phyloP scores from a whole-genome alignment of 1,284 basidiomycete species.

The Cutaneotrichosporon spelunceum region DNA sequence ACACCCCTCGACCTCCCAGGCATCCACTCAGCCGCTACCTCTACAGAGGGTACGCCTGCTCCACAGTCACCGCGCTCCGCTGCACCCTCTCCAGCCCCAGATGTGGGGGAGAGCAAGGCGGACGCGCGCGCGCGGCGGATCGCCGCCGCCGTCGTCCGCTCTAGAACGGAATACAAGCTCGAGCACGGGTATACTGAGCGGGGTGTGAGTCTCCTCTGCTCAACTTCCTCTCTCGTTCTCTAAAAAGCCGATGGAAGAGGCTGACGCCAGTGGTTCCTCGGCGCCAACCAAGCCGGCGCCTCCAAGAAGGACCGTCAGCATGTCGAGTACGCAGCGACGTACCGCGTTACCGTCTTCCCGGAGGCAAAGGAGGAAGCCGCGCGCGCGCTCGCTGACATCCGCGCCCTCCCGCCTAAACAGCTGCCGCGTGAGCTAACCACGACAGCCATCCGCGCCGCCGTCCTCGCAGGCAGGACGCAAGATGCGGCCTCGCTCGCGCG shows the following conservation, averaged over 20 bases:
- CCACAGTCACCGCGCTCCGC: background rate
- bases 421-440: conserved; percentile 38
- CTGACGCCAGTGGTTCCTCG: conserved; percentile 23
- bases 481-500: conserved; percentile 28
- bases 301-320: conserved; percentile 34
- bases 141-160: conserved; percentile 39
- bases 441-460: conserved; percentile 32
- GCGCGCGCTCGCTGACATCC: conserved; percentile 14
- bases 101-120: conserved; percentile 17
- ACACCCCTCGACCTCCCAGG: background rate
- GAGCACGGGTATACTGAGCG: conserved; percentile 47
- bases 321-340: conserved; percentile 18
- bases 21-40: background rate
- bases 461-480: conserved; percentile 14
- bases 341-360: background rate
- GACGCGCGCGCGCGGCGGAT: conserved; percentile 34
- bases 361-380: background rate
- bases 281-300: conserved; percentile 17
- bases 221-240: too few species aligned
- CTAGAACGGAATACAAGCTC: conserved; percentile 39
- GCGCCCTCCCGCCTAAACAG: conserved; percentile 18
- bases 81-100: background rate
- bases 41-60: background rate
- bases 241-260: background rate
- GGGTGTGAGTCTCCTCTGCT: conserved; percentile 27